Base-by-base conservation (phyloP, 2,329 filamentous ascomycete species). In the Penicillium sp. region DNA sequence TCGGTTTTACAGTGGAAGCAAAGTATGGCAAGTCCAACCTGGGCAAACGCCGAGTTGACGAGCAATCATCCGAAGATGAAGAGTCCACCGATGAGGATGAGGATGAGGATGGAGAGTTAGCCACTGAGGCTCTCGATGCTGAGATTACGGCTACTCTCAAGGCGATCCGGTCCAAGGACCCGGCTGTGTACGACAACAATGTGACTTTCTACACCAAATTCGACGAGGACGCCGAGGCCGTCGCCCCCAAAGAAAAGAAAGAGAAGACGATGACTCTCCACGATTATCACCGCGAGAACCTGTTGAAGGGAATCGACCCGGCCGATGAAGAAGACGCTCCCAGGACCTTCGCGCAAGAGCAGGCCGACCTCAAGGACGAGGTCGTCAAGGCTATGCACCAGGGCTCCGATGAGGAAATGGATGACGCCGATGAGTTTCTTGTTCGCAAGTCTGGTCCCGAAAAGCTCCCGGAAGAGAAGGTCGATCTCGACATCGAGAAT, bases 261-360 rank as follows among this genome's bases (percentile, higher is more conserved):
- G 86, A 94, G 56, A 95, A 95, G 75, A 87, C 92, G 1, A 85
- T 99, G 76, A 90, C 84, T 54, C 78, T 99, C 48, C 84, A 84
- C 61, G 91, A 99, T 72, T 99, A 97, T 72, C 94, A 99, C 68
- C 87, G 92, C 56, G 85, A 94, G 71, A 95, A 93, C 64, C 79
- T 96, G n/a, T 70, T 97, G 52, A 84, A 84, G 32, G 91, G 90
- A 29, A 83, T 86, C 13, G 78, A 84, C 15, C 82, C 87, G 12
- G 80, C 83, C 7, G 72, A 75, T 13, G 77, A 80, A 4, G 77
- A 81, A 33, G 73, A 65, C 13, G 56, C 74, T 3, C 83, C 84
- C 2, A 82, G 80, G 70, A 95, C 92, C 8, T 97, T 96, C 69
- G 84, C 83, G 8, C 85, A 97, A 72, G 91, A 97, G 75, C 94